A percentile compares a stretch with the other conserved stretches of the same genome.
Conservation (phyloP, 2,329 filamentous ascomycete species). For the Botrytis byssoidea region DNA sequence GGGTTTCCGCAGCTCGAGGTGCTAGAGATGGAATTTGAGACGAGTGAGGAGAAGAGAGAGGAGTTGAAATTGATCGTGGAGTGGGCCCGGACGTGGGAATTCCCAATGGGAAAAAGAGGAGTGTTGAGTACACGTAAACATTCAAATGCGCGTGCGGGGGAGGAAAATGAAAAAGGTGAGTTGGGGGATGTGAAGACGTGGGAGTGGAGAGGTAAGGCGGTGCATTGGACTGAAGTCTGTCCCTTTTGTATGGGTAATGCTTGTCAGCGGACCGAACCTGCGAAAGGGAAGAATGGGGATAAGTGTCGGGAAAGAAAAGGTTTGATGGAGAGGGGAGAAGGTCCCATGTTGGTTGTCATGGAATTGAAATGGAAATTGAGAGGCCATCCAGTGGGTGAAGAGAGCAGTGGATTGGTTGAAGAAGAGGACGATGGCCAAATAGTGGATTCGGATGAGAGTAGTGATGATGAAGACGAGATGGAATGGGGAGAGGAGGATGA, state of each 20-base stretch:
- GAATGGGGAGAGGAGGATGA: background rate
- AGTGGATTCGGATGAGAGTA: background rate
- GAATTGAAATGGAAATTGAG: conserved; percentile 1
- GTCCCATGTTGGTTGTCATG: conserved; percentile 14
- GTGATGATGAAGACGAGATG: background rate
- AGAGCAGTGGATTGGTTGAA: background rate
- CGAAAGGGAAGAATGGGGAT: background rate
- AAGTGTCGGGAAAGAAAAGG: conserved; percentile 2
- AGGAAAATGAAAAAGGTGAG: background rate
- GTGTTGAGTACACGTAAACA: conserved; percentile 26
- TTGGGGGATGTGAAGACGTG: background rate
- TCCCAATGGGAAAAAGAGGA: conserved; percentile 24
- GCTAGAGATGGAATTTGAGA: conserved; percentile 33
- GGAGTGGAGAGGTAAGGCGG: background rate
- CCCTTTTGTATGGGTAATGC: background rate
- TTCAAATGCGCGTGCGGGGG: background rate
- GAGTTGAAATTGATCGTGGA: conserved; percentile 30
- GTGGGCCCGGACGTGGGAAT: conserved; percentile 31
- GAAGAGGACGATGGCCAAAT: background rate
- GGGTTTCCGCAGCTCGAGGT: conserved; percentile 24
- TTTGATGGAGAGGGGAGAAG: background rate
- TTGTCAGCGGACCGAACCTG: background rate
- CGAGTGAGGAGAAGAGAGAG: conserved; percentile 29
- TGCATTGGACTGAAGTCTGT: conserved; percentile 13
- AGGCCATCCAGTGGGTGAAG: background rate